Evolutionary conservation across 306 rosid species (phyloP), one percentile per base, ranked within the genome.

Genomic region (Rosa rugosa): DNA sequence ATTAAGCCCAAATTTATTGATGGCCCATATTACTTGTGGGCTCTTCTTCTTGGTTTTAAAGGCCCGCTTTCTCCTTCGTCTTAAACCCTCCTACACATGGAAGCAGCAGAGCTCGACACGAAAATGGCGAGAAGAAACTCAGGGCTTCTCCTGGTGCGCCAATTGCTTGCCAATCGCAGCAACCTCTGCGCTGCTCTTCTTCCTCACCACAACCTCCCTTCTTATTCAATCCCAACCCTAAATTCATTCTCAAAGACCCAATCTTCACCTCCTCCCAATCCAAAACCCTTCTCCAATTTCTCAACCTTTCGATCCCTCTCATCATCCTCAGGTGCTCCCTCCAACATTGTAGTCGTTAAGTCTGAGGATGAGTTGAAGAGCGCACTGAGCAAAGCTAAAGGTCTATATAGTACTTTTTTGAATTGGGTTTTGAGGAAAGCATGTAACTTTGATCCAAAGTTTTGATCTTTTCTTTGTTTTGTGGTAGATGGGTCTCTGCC

Each of bases 401-500:
- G 98, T 50, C 2, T 50, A 16, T 50, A 6, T 6, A 40, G 49
- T 56, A 6, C 14, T 59, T 67, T 25, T 12, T n/a, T 51, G 22
- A 51, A 11, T 6, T 69, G 50, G 31, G 17, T 42, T 34, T n/a
- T 40, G 77, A 31, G 36, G 49, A 27, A 66, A 18, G 12, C 3
- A 0, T 17, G 47, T 17, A 36, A 34, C 4, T 73, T 81, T 57
- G n/a, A n/a, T 49, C 38, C 41, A 47, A 36, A 38, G 71, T 44
- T 76, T 46, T 69, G 7, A 40, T 71, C 76, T 75, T 77, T 84
- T 2, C 75, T 46, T 34, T 54, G 57, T 73, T 72, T 83, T 9
- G 63, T 25, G 2, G 57, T 45, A 94, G 98, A 86, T 44, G 81
- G 77, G 59, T 87, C 94, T n/a, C 66, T 84, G 86, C 92, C 92